These are phyloP conservation scores for Fomitiporia mediterranea DNA, from an alignment of 1,284 basidiomycete species.

Conservation along the genomic window DNA sequence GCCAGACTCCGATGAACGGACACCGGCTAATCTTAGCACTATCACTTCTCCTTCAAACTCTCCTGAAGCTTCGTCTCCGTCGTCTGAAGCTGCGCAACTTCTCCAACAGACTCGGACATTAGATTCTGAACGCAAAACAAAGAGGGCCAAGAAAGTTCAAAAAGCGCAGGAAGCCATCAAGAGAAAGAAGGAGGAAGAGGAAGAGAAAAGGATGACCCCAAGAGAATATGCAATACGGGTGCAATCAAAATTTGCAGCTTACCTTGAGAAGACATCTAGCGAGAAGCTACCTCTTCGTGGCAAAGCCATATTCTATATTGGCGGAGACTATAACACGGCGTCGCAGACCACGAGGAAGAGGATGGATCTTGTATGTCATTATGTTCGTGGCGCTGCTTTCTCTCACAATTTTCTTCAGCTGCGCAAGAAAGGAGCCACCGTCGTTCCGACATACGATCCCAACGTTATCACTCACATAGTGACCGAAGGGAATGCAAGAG, in stretches of 20 bases:
- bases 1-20: neutral
- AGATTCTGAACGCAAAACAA: conserved; percentile 6
- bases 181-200: conserved; percentile 14
- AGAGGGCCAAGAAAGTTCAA: conserved; percentile 8
- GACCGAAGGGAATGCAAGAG: conserved; percentile 37
- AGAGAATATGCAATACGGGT: conserved; percentile 16
- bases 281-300: conserved; percentile 41
- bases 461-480: conserved; percentile 58
- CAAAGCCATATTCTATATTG: conserved; percentile 52
- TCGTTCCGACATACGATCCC: conserved; percentile 52
- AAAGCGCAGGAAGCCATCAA: conserved; percentile 2
- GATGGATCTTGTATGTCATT: conserved; percentile 55
- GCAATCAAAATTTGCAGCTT: conserved; percentile 14
- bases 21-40: conserved; percentile 2
- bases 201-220: conserved; percentile 20
- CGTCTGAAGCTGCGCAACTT: neutral
- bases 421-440: conserved; percentile 49
- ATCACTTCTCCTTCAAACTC: conserved; percentile 18
- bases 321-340: conserved; percentile 51
- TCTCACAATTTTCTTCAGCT: conserved; percentile 39
- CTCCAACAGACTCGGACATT: neutral
- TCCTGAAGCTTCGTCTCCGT: neutral
- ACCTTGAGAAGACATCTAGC: conserved; percentile 5
- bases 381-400: neutral
- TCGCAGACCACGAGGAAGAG: conserved; percentile 44